A percentile compares a stretch with the other conserved stretches of the same genome.
Evolutionary conservation across 225 moss, liverwort and hornwort species (phyloP).

Genomic region (Ulota crispa): DNA sequence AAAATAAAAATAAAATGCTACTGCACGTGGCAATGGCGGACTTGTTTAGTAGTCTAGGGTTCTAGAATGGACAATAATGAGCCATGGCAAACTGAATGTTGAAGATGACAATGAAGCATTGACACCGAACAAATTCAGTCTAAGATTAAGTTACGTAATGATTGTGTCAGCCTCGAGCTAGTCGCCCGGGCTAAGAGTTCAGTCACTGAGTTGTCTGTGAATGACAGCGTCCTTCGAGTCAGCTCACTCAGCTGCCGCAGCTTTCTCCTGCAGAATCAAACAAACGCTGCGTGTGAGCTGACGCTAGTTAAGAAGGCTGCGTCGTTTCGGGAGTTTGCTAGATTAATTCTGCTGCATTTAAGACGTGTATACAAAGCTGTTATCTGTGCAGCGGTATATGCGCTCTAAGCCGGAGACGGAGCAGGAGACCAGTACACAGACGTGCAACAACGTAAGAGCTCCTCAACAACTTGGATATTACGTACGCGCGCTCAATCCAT

Average conservation of each 20-base stretch:
- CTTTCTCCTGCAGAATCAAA: neutral
- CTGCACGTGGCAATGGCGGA: conserved; percentile 1
- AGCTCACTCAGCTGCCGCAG: neutral
- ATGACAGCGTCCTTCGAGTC: neutral
- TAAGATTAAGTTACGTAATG: neutral
- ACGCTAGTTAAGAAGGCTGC: neutral
- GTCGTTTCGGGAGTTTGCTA: neutral
- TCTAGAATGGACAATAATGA: neutral
- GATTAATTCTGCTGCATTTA: neutral
- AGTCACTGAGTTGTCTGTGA: neutral
- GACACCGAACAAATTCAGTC: neutral
- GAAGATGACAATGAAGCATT: neutral
- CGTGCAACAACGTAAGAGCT: neutral
- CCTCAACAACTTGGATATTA: neutral
- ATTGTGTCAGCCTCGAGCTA: neutral
- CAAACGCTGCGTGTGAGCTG: too few relatives aligned
- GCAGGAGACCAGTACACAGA: neutral
- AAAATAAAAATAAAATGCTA: neutral
- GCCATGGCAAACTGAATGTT: neutral
- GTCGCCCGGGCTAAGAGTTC: neutral
- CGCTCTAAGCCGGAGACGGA: neutral
- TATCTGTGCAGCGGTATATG: neutral
- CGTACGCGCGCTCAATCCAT: neutral
- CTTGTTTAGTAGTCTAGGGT: neutral
- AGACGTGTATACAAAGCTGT: neutral